Percentiles rank a stretch among this genome's conserved stretches.
Conservation (phyloP, 148 eudicot genomes). For the Diospyros kaki region DNA sequence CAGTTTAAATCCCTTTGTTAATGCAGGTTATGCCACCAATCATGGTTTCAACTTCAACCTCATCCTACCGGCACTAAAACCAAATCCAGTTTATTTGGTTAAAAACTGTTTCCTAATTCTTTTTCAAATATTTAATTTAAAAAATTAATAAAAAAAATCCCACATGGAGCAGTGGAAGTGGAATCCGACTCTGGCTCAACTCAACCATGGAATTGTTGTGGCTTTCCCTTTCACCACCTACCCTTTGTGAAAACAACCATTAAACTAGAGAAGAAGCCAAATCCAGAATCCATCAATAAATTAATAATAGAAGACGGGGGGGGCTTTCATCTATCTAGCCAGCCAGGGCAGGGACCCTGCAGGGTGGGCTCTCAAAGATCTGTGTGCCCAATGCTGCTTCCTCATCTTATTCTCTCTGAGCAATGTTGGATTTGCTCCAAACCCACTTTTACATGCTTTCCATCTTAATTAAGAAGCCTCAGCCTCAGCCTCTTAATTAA, state of each 20-base stretch:
- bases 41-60: conserved; percentile 28
- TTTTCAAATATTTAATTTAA: no score
- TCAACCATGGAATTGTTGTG: conserved; percentile 39
- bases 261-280: conserved; percentile 11
- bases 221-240: conserved; percentile 56
- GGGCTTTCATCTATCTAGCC: conserved; percentile 11
- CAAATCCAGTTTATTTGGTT: no score
- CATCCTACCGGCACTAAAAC: no score
- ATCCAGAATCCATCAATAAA: conserved; percentile 11
- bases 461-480: no score
- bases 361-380: conserved; percentile 49
- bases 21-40: conserved; percentile 34
- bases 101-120: no score
- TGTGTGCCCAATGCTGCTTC: conserved; percentile 33
- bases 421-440: conserved; percentile 12
- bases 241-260: conserved; percentile 19
- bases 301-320: no score
- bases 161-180: conserved; percentile 47
- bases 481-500: no score
- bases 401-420: conserved; percentile 14
- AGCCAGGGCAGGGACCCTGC: not conserved
- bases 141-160: no score
- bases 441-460: not conserved
- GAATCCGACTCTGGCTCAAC: conserved; percentile 66
- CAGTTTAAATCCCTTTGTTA: conserved; percentile 17